These are phyloP conservation scores for Diophrys sp. DNA, from an alignment of 73 alveolate species.

Conservation along the genomic window DNA sequence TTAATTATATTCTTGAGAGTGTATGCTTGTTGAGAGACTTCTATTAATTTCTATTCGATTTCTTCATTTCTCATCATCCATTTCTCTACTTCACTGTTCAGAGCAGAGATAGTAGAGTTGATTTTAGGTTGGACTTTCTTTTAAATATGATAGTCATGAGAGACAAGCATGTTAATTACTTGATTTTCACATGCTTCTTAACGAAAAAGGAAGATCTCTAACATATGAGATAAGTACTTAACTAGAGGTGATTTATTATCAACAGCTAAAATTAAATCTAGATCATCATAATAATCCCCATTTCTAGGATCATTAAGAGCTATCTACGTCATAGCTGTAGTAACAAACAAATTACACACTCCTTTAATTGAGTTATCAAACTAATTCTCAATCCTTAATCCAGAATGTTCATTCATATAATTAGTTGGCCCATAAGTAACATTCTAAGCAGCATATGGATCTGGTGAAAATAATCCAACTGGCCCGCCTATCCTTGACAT, in stretches of 20 bases:
- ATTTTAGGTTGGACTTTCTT: neutral
- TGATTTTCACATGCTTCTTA: neutral
- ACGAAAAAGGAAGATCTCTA: neutral
- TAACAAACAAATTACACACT: neutral
- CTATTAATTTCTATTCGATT: neutral
- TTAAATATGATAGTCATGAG: neutral
- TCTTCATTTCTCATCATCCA: neutral
- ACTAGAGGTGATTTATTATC: neutral
- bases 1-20: neutral
- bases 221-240: neutral
- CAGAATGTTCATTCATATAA: neutral
- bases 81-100: neutral
- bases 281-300: neutral
- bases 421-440: neutral
- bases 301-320: neutral
- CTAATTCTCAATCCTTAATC: neutral
- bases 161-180: neutral
- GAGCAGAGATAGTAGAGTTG: neutral
- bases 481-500: neutral
- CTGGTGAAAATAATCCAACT: neutral
- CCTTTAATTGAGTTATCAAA: neutral
- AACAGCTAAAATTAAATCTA: neutral
- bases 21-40: neutral
- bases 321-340: neutral
- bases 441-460: neutral